Evolutionary conservation across 2,329 filamentous ascomycete species (phyloP).

Genomic region (Phialophora expanda): DNA sequence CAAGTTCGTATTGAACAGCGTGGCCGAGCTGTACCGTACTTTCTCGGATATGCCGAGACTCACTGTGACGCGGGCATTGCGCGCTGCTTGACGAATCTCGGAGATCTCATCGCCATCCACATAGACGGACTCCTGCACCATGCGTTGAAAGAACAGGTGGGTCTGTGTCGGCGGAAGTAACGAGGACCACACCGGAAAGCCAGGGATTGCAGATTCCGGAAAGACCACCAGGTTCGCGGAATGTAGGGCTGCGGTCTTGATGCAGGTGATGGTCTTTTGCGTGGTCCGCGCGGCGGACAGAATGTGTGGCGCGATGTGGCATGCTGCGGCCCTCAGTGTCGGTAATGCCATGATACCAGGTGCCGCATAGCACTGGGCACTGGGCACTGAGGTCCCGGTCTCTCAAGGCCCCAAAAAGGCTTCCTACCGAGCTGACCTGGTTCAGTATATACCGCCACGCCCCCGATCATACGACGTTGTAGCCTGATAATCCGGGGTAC

Average conservation of each 20-base stretch:
- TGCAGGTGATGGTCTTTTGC: conserved; percentile 54
- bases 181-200: conserved; percentile 60
- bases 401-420: conserved; percentile 4
- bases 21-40: conserved; percentile 50
- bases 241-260: conserved; percentile 52
- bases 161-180: conserved; percentile 53
- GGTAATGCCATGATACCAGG: conserved; percentile 40
- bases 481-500: conserved; percentile 18
- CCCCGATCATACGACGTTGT: conserved; percentile 4
- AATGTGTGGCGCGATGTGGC: conserved; percentile 53
- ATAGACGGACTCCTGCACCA: conserved; percentile 54
- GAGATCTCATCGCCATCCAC: conserved; percentile 55
- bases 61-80: conserved; percentile 48
- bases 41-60: conserved; percentile 60
- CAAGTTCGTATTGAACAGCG: conserved; percentile 59
- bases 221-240: conserved; percentile 59
- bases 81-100: conserved; percentile 49
- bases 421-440: conserved; percentile 8
- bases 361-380: neutral
- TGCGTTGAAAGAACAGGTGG: conserved; percentile 56
- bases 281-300: conserved; percentile 55
- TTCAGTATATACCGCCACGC: neutral
- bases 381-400: neutral
- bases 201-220: conserved; percentile 60
- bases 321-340: conserved; percentile 40